These are phyloP conservation scores for Albugo laibachii DNA, from an alignment of 352 stramenopile species.

Conservation along the genomic window DNA sequence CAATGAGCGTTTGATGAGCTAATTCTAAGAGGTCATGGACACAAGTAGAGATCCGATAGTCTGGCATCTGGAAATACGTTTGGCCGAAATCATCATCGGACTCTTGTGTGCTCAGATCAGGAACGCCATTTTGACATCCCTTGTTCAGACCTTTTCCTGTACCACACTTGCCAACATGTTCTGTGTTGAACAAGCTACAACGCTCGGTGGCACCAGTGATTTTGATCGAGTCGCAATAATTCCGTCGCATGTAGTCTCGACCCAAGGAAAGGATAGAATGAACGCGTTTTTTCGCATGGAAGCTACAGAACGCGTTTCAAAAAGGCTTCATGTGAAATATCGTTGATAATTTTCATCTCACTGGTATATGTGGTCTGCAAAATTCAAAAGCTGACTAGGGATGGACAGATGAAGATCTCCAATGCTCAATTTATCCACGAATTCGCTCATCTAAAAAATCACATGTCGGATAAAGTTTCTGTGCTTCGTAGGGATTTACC, in stretches of 20 bases:
- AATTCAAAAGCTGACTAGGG: slow-evolving; percentile 32
- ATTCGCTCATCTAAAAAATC: slow-evolving; percentile 9
- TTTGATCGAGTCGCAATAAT: slow-evolving; percentile 46
- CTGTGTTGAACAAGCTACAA: slow-evolving; percentile 25
- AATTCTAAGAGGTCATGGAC: slow-evolving; percentile 41
- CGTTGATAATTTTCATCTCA: slow-evolving; percentile 6
- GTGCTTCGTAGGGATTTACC: too few relatives aligned
- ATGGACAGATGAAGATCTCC: slow-evolving; percentile 27
- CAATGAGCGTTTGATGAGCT: slow-evolving; percentile 35
- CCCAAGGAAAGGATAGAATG: slow-evolving; percentile 30
- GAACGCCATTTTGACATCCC: neutral
- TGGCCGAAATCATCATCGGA: slow-evolving; percentile 15
- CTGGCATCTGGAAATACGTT: slow-evolving; percentile 36
- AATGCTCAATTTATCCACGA: slow-evolving; percentile 24
- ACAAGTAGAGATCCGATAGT: slow-evolving; percentile 35
- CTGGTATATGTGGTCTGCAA: slow-evolving; percentile 39
- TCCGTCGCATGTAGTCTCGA: slow-evolving; percentile 27
- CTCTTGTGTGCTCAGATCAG: neutral
- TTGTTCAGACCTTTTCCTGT: neutral
- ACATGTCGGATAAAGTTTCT: neutral
- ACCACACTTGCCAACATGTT: neutral
- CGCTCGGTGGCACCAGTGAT: slow-evolving; percentile 24
- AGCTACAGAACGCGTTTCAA: slow-evolving; percentile 7
- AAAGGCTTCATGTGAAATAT: neutral
- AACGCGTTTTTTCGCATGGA: slow-evolving; percentile 48